Evolutionary conservation across 371 early-diverging fungal species (phyloP).

Genomic region (Actinomortierella ambigua): DNA sequence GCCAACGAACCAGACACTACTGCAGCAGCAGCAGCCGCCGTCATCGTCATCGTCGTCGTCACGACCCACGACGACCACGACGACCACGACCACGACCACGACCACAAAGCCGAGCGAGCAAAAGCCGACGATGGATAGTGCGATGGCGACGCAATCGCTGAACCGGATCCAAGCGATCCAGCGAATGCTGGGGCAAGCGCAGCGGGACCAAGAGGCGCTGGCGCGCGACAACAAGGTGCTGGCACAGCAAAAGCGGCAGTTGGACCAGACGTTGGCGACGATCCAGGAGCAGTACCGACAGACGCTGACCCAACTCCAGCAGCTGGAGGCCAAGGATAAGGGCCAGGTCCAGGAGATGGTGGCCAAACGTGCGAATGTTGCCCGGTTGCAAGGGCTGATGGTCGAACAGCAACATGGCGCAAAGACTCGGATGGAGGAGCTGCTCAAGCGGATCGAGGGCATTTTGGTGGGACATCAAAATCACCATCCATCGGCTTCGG

Average conservation of each 20-base stretch:
- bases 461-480: too few species aligned
- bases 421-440: too few species aligned
- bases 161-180: slow-evolving; percentile 24
- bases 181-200: slow-evolving; percentile 9
- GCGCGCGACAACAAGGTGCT: slow-evolving; percentile 15
- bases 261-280: slow-evolving; percentile 9
- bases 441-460: too few species aligned
- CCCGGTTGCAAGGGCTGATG: too few species aligned
- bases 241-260: slow-evolving; percentile 8
- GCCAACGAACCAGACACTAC: too few species aligned
- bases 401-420: too few species aligned
- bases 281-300: slow-evolving; percentile 11
- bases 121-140: slow-evolving; percentile 10
- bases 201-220: slow-evolving; percentile 11
- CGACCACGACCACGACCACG: too few species aligned
- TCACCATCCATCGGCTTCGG: too few species aligned
- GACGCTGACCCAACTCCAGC: slow-evolving; percentile 6
- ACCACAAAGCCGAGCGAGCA: too few species aligned
- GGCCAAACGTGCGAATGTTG: too few species aligned
- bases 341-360: not conserved
- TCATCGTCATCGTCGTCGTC: not conserved
- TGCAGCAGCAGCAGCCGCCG: not conserved
- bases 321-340: slow-evolving; percentile 14
- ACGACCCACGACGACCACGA: not conserved
- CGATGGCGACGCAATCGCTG: slow-evolving; percentile 24